A percentile compares a stretch with the other conserved stretches of the same genome.
phyloP scores from a whole-genome alignment of 2,329 filamentous ascomycete genomes.

The Botrytis squamosa region DNA sequence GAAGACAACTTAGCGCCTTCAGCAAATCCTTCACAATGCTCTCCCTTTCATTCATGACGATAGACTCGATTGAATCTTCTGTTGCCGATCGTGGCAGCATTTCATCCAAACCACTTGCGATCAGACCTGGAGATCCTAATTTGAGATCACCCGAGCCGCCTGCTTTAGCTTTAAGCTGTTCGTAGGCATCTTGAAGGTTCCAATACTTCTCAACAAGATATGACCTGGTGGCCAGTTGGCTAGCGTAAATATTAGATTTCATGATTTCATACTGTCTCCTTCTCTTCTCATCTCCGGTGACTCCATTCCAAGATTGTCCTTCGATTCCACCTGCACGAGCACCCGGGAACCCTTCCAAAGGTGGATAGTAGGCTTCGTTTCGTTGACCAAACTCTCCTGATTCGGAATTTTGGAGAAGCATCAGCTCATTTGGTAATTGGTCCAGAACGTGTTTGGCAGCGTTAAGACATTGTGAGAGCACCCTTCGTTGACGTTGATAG shows the following conservation, averaged over 20 bases:
- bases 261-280: slow-evolving; percentile 81
- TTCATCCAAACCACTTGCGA: slow-evolving; percentile 34
- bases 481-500: slow-evolving; percentile 73
- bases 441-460: slow-evolving; percentile 68
- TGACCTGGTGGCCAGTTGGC: slow-evolving; percentile 75
- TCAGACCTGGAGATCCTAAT: slow-evolving; percentile 30
- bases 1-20: slow-evolving; percentile 71
- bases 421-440: slow-evolving; percentile 67
- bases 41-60: slow-evolving; percentile 74
- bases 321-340: slow-evolving; percentile 29
- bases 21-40: slow-evolving; percentile 79
- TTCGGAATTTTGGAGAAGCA: slow-evolving; percentile 48
- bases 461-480: slow-evolving; percentile 69
- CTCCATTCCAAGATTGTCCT: slow-evolving; percentile 34
- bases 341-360: slow-evolving; percentile 44
- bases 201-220: slow-evolving; percentile 87
- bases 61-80: slow-evolving; percentile 41
- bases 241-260: slow-evolving; percentile 85
- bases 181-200: slow-evolving; percentile 67
- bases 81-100: slow-evolving; percentile 42
- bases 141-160: slow-evolving; percentile 11
- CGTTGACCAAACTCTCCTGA: slow-evolving; percentile 42
- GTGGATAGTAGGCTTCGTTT: slow-evolving; percentile 54
- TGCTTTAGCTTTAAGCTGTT: slow-evolving; percentile 43
- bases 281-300: slow-evolving; percentile 41